A percentile compares a stretch with the other conserved stretches of the same genome.
These are phyloP conservation scores for Alternaria brassicicola DNA, from an alignment of 2,329 filamentous ascomycete species.

Conservation along the genomic window DNA sequence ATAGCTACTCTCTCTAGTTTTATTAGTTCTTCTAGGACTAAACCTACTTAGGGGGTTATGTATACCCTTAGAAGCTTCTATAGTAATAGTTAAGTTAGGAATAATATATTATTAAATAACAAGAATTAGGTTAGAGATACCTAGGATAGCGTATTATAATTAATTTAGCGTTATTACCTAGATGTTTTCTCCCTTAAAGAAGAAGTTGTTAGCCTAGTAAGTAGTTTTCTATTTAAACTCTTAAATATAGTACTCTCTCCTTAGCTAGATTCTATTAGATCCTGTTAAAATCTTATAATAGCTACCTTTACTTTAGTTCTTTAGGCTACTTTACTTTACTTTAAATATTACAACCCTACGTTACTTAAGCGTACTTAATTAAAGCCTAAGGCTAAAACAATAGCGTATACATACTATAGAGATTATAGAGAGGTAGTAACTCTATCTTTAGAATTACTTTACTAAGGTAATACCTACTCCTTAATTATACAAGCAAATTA, in stretches of 20 bases:
- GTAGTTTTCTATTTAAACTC: slow-evolving; percentile 7
- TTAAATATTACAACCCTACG: neutral
- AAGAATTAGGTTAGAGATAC: neutral
- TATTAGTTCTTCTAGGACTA: slow-evolving; percentile 1
- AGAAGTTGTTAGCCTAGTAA: neutral
- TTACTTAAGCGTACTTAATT: neutral
- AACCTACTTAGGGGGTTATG: slow-evolving; percentile 1
- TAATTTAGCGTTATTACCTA: slow-evolving; percentile 1
- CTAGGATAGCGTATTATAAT: neutral
- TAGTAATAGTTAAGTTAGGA: neutral
- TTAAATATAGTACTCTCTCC: neutral
- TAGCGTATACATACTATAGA: neutral
- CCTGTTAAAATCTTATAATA: neutral
- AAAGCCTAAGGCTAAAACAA: slow-evolving; percentile 1
- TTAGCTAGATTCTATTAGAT: slow-evolving; percentile 7
- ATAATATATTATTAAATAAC: neutral
- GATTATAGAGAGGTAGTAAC: neutral
- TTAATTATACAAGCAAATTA: neutral
- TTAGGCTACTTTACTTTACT: neutral
- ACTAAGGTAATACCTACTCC: neutral
- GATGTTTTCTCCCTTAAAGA: neutral
- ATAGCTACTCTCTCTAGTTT: slow-evolving; percentile 7
- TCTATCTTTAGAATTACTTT: neutral
- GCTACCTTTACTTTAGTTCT: slow-evolving; percentile 8
- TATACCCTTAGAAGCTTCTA: neutral